Conservation (phyloP, 2,329 filamentous ascomycete species). For the Aspergillus ibericus region DNA sequence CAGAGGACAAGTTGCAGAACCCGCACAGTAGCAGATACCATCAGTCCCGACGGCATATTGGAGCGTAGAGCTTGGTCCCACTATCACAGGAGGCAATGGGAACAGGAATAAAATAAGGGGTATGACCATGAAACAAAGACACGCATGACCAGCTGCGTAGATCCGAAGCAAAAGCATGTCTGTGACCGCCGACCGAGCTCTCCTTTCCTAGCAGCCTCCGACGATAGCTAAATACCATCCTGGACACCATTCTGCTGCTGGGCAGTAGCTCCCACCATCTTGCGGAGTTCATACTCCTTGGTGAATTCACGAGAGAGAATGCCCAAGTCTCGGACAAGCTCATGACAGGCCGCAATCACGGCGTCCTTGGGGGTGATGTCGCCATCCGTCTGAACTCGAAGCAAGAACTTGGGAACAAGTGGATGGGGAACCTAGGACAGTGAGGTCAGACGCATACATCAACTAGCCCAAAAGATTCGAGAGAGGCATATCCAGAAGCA, state of each 20-base stretch:
- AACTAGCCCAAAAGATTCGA: background rate
- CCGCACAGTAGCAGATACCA: background rate
- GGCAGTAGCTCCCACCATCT: constrained; percentile 72
- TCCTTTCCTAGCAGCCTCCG: background rate
- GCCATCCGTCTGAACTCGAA: constrained; percentile 92
- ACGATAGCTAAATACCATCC: constrained; percentile 21
- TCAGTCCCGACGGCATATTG: background rate
- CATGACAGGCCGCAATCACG: constrained; percentile 74
- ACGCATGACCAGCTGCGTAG: constrained; percentile 26
- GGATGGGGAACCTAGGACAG: constrained; percentile 44
- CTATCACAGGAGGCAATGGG: constrained; percentile 10
- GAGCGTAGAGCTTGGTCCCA: constrained; percentile 1
- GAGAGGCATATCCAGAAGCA: background rate
- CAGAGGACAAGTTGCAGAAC: background rate
- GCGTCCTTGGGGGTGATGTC: constrained; percentile 85
- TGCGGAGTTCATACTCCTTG: constrained; percentile 84
- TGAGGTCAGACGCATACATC: constrained; percentile 3
- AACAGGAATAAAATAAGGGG: constrained; percentile 4
- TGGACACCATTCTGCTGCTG: constrained; percentile 37
- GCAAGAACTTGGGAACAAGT: constrained; percentile 56
- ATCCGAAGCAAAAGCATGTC: constrained; percentile 7
- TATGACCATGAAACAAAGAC: constrained; percentile 12
- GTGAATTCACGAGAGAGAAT: constrained; percentile 84
- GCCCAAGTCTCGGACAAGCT: constrained; percentile 77
- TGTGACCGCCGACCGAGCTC: background rate